A percentile compares a stretch with the other conserved stretches of the same genome.
Conservation (phyloP, 1,284 basidiomycete genomes). For the Ganoderma lucidum region DNA sequence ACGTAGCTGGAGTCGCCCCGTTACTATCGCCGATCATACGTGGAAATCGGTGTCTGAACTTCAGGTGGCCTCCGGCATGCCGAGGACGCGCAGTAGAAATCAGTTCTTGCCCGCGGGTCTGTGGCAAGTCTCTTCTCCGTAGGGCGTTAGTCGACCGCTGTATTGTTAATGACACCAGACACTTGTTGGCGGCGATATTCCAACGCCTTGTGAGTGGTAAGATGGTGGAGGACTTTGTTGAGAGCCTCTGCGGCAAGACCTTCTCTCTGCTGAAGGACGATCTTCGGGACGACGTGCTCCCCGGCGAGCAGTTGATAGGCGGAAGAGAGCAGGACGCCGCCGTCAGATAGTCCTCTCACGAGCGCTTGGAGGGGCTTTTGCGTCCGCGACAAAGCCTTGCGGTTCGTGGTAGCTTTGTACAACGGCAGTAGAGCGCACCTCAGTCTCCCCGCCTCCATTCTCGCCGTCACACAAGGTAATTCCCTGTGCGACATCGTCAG, state of each 20-base stretch:
- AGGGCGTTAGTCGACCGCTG: background rate
- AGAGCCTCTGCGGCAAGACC: conserved; percentile 16
- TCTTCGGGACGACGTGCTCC: background rate
- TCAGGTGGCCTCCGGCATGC: background rate
- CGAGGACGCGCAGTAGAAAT: background rate
- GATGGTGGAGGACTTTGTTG: conserved; percentile 9
- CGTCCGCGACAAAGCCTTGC: background rate
- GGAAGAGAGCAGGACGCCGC: background rate
- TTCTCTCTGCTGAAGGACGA: background rate
- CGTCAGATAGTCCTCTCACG: background rate
- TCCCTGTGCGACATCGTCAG: no score
- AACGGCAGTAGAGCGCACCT: no score
- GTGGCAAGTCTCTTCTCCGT: background rate
- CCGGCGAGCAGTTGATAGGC: background rate
- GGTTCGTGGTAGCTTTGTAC: background rate
- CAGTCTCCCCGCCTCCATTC: no score
- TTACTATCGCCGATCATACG: conserved; percentile 10
- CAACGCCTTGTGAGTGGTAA: conserved; percentile 9
- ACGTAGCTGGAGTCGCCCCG: conserved; percentile 17
- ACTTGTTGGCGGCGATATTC: background rate
- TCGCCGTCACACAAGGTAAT: no score
- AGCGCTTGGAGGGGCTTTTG: background rate
- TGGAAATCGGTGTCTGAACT: background rate
- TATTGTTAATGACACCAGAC: background rate
- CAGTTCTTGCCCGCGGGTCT: background rate